A percentile compares a stretch with the other conserved stretches of the same genome.
Conservation (phyloP, 1,284 basidiomycete species). For the Ustilago sp. region DNA sequence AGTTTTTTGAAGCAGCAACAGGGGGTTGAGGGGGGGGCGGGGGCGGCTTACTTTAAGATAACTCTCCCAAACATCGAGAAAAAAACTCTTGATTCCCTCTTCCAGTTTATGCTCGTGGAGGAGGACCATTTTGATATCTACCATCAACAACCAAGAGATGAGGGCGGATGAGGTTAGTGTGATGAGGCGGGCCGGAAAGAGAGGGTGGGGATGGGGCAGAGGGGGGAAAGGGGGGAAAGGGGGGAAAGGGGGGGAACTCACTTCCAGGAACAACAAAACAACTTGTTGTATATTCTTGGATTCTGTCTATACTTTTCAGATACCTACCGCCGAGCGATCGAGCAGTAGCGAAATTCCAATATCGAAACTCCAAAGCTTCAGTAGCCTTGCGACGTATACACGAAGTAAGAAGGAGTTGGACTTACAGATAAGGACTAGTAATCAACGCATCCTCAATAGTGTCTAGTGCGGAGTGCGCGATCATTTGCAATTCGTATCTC, state of each 20-base stretch:
- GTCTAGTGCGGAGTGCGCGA: constrained; percentile 66
- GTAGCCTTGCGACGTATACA: constrained; percentile 25
- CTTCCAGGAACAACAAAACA: constrained; percentile 62
- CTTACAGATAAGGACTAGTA: constrained; percentile 54
- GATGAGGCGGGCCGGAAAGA: neutral
- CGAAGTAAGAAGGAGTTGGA: constrained; percentile 7
- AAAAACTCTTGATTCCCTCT: constrained; percentile 67
- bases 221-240: neutral
- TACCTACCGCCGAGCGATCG: constrained; percentile 9
- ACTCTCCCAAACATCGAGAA: constrained; percentile 68
- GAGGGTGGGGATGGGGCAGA: neutral
- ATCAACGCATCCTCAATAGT: constrained; percentile 63
- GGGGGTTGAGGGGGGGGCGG: neutral
- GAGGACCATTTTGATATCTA: constrained; percentile 65
- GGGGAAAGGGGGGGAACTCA: constrained; percentile 32
- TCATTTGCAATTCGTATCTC: constrained; percentile 65
- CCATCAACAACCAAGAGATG: too few species aligned
- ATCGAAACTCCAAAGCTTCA: too few species aligned
- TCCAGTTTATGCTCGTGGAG: constrained; percentile 68
- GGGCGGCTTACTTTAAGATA: constrained; percentile 56
- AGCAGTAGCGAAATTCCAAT: too few species aligned
- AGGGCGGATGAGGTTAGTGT: too few species aligned
- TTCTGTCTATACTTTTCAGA: constrained; percentile 62
- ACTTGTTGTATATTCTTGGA: constrained; percentile 65
- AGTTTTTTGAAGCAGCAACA: neutral